These are phyloP conservation scores for Vaccinium corymbosum DNA, from an alignment of 148 eudicot genomes.

Conservation along the genomic window DNA sequence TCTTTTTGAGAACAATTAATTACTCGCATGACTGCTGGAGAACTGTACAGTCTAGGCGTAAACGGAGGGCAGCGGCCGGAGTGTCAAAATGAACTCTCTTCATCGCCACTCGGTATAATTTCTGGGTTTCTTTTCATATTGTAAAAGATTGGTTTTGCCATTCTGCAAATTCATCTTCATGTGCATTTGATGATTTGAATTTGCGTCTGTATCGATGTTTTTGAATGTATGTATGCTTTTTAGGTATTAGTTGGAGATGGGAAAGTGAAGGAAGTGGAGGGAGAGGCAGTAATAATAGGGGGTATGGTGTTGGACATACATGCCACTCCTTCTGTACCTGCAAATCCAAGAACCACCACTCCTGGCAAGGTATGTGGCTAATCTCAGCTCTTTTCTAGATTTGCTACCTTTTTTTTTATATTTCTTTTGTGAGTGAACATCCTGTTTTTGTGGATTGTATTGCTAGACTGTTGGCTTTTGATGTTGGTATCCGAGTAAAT, in stretches of 20 bases:
- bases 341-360: conserved; percentile 60
- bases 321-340: conserved; percentile 58
- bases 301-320: conserved; percentile 96
- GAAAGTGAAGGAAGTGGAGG: conserved; percentile 23
- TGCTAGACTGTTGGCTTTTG: background rate
- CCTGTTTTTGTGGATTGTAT: background rate
- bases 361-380: conserved; percentile 68
- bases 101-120: conserved; percentile 2
- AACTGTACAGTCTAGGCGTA: background rate
- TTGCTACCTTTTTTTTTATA: background rate
- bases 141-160: background rate
- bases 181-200: background rate
- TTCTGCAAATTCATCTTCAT: too few relatives aligned
- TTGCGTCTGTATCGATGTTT: background rate
- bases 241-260: conserved; percentile 7
- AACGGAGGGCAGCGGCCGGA: background rate
- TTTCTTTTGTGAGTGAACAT: background rate
- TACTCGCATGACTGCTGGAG: background rate
- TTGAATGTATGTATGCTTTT: background rate
- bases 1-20: background rate
- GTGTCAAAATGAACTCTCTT: conserved; percentile 3
- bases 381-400: background rate
- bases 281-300: conserved; percentile 63
- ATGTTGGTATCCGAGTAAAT: background rate
- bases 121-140: conserved; percentile 2